phyloP scores from a whole-genome alignment of 768 basidiomycete species.

The Lactarius hengduanensis region DNA sequence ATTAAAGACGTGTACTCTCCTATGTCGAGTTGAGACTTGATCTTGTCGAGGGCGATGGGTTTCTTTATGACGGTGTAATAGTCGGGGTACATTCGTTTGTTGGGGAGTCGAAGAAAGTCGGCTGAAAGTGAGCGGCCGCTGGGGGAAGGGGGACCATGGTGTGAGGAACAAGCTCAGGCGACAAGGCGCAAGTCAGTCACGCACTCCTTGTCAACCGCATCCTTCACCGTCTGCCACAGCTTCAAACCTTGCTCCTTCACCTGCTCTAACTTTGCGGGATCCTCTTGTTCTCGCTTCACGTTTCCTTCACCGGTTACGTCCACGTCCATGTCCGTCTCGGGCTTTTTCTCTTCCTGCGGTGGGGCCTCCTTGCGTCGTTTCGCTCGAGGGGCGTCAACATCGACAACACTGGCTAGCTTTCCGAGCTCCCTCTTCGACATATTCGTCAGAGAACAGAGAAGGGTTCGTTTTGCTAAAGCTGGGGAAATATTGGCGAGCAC shows the following conservation, averaged over 20 bases:
- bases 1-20: conserved; percentile 60
- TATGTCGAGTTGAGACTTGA: conserved; percentile 73
- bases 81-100: conserved; percentile 76
- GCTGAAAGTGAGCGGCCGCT: conserved; percentile 64
- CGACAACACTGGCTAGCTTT: conserved; percentile 39
- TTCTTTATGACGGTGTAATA: conserved; percentile 79
- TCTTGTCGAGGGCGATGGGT: conserved; percentile 87
- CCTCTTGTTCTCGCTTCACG: conserved; percentile 32
- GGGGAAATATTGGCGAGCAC: conserved; percentile 14
- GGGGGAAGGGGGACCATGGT: conserved; percentile 26
- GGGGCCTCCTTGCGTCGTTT: conserved; percentile 51
- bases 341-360: conserved; percentile 41
- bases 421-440: conserved; percentile 56
- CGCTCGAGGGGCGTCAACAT: conserved; percentile 46
- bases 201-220: conserved; percentile 86
- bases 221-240: conserved; percentile 77
- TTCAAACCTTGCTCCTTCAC: conserved; percentile 67
- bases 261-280: conserved; percentile 32
- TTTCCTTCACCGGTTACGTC: conserved; percentile 36
- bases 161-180: conserved; percentile 30
- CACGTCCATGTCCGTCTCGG: conserved; percentile 40
- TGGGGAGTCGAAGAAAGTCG: conserved; percentile 68
- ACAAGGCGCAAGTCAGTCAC: conserved; percentile 47
- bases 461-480: conserved; percentile 1
- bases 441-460: conserved; percentile 9